Evolutionary conservation across 768 basidiomycete genomes (phyloP).

Genomic region (Cystobasidium onofrii): DNA sequence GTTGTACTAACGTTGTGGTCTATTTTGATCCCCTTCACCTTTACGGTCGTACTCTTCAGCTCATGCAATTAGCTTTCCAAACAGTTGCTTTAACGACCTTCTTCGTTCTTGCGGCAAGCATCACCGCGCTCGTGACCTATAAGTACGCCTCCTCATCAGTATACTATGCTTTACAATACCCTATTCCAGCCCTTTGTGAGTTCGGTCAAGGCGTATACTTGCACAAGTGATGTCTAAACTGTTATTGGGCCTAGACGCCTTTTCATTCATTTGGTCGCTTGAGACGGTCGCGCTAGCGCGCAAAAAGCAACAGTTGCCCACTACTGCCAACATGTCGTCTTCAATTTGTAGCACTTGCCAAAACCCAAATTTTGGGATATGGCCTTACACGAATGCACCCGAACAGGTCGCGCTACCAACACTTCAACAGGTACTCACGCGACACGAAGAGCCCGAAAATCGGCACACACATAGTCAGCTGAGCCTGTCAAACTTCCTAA

Average conservation of each 20-base stretch:
- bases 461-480: neutral
- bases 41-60: neutral
- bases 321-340: neutral
- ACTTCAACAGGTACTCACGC: neutral
- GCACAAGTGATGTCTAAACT: too few species aligned
- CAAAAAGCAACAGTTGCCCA: neutral
- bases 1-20: neutral
- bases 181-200: neutral
- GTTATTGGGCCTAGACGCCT: neutral
- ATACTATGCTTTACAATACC: constrained; percentile 1
- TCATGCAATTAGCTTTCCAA: constrained; percentile 12
- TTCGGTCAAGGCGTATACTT: neutral
- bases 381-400: neutral
- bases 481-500: neutral
- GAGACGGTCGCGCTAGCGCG: neutral
- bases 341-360: neutral
- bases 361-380: neutral
- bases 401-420: neutral
- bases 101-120: neutral
- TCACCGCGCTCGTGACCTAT: neutral
- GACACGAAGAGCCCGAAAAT: neutral
- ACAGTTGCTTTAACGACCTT: neutral
- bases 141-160: neutral
- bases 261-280: neutral
- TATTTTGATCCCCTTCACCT: neutral